These are phyloP conservation scores for Debaryomyces castellii DNA, from an alignment of 805 yeast genomes.

Conservation along the genomic window DNA sequence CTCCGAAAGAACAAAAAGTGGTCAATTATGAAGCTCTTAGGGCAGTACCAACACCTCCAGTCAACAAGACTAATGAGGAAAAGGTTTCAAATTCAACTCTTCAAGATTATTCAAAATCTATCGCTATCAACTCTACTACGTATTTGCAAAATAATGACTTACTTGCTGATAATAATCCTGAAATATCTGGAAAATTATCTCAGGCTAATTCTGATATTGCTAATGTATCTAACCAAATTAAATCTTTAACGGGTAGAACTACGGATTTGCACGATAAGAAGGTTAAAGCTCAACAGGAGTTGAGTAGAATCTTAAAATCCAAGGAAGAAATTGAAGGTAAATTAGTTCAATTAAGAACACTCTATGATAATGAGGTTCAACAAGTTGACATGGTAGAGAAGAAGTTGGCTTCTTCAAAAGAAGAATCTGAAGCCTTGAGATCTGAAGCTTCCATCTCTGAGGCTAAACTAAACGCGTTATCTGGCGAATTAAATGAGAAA, in stretches of 20 bases:
- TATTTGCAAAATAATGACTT: conserved; percentile 42
- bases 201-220: conserved; percentile 84
- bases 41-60: conserved; percentile 46
- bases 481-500: conserved; percentile 59
- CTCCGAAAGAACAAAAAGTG: conserved; percentile 14
- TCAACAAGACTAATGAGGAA: conserved; percentile 6
- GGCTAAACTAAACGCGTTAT: conserved; percentile 72
- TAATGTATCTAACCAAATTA: conserved; percentile 79
- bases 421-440: conserved; percentile 67
- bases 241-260: conserved; percentile 75
- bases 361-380: conserved; percentile 76
- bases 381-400: conserved; percentile 74
- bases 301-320: conserved; percentile 61
- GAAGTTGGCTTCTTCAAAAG: conserved; percentile 54
- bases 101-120: conserved; percentile 6
- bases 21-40: conserved; percentile 54
- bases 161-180: conserved; percentile 52
- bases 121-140: neutral
- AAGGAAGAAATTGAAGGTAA: conserved; percentile 76
- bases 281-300: conserved; percentile 72
- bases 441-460: conserved; percentile 75
- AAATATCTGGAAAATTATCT: conserved; percentile 65
- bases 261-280: conserved; percentile 68
- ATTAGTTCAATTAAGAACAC: conserved; percentile 59
- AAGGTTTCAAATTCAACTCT: conserved; percentile 13